Evolutionary conservation across 2,329 filamentous ascomycete genomes (phyloP).

Genomic region (Ilyonectria sp.): DNA sequence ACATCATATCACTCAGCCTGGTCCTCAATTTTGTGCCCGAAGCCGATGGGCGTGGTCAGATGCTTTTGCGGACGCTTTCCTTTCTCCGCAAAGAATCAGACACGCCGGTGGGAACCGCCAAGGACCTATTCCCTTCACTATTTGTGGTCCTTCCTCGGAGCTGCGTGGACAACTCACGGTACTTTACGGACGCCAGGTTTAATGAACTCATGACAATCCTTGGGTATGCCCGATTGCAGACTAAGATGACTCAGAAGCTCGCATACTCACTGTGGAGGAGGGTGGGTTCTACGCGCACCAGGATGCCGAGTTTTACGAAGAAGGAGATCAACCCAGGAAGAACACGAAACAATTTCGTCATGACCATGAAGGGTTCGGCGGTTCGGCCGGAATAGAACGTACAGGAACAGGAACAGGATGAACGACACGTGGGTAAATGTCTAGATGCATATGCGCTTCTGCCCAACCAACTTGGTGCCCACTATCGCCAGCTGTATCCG

Average conservation of each 20-base stretch:
- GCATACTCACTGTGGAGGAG: conserved; percentile 90
- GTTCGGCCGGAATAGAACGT: conserved; percentile 35
- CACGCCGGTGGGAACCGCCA: conserved; percentile 36
- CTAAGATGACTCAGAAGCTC: conserved; percentile 86
- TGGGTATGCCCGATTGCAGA: conserved; percentile 77
- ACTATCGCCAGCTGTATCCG: not conserved
- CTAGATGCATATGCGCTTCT: conserved; percentile 46
- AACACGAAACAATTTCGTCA: conserved; percentile 90
- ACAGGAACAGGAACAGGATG: conserved; percentile 21
- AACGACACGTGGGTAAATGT: conserved; percentile 34
- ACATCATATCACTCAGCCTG: conserved; percentile 91
- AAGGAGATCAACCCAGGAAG: conserved; percentile 82
- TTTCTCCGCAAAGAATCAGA: conserved; percentile 70
- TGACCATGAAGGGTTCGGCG: conserved; percentile 70
- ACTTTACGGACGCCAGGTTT: conserved; percentile 81
- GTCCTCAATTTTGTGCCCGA: conserved; percentile 96
- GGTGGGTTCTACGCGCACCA: conserved; percentile 38
- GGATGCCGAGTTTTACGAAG: conserved; percentile 65
- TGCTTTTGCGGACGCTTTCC: conserved; percentile 82
- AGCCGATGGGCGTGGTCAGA: conserved; percentile 80
- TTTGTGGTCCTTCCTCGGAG: conserved; percentile 93
- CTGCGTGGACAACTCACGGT: conserved; percentile 91
- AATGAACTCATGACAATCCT: conserved; percentile 81
- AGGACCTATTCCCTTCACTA: conserved; percentile 73
- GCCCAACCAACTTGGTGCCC: conserved; percentile 41